Evolutionary conservation across 345 rosid genomes (phyloP), one percentile per base, ranked within the genome.

Genomic region (Pugionium dolabratum): DNA sequence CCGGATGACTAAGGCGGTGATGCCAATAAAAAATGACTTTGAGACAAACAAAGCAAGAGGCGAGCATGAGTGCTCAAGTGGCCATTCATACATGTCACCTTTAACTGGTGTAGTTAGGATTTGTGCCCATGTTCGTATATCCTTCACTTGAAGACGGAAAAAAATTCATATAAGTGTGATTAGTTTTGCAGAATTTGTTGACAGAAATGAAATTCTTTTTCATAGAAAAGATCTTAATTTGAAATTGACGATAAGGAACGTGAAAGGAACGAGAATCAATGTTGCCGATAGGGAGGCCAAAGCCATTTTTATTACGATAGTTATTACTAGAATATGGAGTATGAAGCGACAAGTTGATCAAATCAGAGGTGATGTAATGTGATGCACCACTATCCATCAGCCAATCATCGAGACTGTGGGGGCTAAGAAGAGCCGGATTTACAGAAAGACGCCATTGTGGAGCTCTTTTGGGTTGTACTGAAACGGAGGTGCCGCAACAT

Each of bases 61-160:
- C 2, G 9, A 0, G 1, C 9, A 30, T 5, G 30, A 1, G 0
- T 6, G 9, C 2, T 0, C 1, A 25, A 30, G 0, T 0, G 50
- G 50, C 50, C 50, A 46, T 7, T 25, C 50, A 2, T 46, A 46
- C 4, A 1, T 1, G 0, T 6, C 29, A 5, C 6, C 5, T 2
- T 42, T 46, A 46, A 11, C 50, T 26, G 50, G 30, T 5, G 9
- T 30, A 4, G 30, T 25, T 25, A 46, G 50, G 1, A 46, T 9
- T 30, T 9, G 50, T 0, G 30, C 3, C 29, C 30, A 29, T 18
- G 50, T 5, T 6, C 2, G 9, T 1, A 46, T 29, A 25, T 46
- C 30, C 50, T 42, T 10, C 42, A 39, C 10, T 2, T 39, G 10
- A 8, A 39, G 10, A 40, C 6, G 42, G 42, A 39, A 39, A 39